Evolutionary conservation across 352 stramenopile species (phyloP).

Genomic region (Phytophthora syringae): DNA sequence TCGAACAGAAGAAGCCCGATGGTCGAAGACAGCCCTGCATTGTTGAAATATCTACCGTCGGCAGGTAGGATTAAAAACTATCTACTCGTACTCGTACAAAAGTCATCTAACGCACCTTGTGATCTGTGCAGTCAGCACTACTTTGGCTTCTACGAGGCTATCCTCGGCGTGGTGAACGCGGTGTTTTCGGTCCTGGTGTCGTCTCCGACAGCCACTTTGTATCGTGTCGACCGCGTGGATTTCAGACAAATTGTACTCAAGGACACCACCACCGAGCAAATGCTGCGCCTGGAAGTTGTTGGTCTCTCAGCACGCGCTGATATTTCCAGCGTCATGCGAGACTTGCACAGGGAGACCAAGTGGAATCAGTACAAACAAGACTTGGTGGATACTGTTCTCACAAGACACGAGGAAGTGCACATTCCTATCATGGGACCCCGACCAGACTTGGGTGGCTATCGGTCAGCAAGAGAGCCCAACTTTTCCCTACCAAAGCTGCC

Average conservation of each 20-base stretch:
- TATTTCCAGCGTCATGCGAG: conserved; percentile 43
- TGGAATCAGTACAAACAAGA: conserved; percentile 66
- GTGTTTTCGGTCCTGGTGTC: conserved; percentile 68
- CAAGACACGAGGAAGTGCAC: conserved; percentile 46
- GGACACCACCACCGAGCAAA: conserved; percentile 52
- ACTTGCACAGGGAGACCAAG: conserved; percentile 51
- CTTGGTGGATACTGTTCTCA: conserved; percentile 44
- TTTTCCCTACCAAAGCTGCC: conserved; percentile 26
- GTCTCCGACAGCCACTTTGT: conserved; percentile 64
- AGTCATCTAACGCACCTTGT: conserved; percentile 7
- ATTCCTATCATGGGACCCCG: conserved; percentile 49
- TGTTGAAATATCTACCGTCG: conserved; percentile 64
- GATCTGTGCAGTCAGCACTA: conserved; percentile 53
- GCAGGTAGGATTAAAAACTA: conserved; percentile 37
- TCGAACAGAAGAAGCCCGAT: conserved; percentile 19
- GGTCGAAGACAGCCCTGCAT: conserved; percentile 38
- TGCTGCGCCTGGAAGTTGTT: conserved; percentile 49
- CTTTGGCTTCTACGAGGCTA: conserved; percentile 67
- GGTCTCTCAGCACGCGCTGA: conserved; percentile 50
- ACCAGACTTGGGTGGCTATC: conserved; percentile 25
- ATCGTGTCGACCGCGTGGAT: conserved; percentile 71
- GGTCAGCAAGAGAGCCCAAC: conserved; percentile 31
- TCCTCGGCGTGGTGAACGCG: conserved; percentile 43
- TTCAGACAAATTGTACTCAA: conserved; percentile 74
- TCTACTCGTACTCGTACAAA: not conserved